These are phyloP conservation scores for Pholiota microspora DNA, from an alignment of 768 basidiomycete species.

Conservation along the genomic window DNA sequence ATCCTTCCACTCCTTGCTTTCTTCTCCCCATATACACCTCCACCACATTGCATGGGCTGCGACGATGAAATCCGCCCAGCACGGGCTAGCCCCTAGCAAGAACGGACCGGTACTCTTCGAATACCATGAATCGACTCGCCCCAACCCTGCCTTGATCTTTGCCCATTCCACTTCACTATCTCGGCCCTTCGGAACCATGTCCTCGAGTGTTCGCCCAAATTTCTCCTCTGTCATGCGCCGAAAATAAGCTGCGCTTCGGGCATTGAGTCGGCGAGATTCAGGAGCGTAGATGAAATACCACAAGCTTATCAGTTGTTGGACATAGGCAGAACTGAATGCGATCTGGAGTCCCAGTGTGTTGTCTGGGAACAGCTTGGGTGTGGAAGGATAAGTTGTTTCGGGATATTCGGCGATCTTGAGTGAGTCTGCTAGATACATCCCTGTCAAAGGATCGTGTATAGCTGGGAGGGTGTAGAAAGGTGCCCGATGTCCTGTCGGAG, in stretches of 20 bases:
- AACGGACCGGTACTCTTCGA: conserved; percentile 29
- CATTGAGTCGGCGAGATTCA: conserved; percentile 19
- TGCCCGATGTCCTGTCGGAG: conserved; percentile 33
- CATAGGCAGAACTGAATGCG: conserved; percentile 29
- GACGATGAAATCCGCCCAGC: conserved; percentile 41
- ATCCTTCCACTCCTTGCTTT: conserved; percentile 41
- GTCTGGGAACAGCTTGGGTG: conserved; percentile 35
- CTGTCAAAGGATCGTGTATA: conserved; percentile 46
- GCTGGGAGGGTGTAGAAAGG: conserved; percentile 46
- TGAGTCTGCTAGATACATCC: conserved; percentile 38
- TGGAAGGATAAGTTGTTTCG: conserved; percentile 45
- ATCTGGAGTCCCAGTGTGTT: conserved; percentile 34
- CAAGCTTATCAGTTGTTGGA: conserved; percentile 14
- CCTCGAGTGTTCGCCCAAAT: conserved; percentile 37
- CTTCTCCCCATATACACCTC: conserved; percentile 30
- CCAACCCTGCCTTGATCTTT: conserved; percentile 30
- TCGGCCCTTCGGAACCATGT: conserved; percentile 29
- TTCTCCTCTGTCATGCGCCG: conserved; percentile 29
- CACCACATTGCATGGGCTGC: conserved; percentile 28
- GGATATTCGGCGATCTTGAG: conserved; percentile 47
- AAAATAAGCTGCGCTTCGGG: conserved; percentile 29
- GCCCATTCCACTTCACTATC: conserved; percentile 34
- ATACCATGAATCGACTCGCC: conserved; percentile 26
- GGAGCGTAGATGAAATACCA: conserved; percentile 19
- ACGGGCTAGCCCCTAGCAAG: conserved; percentile 33